Percentiles rank a stretch among this genome's conserved stretches.
Evolutionary conservation across 352 stramenopile species (phyloP).

Genomic region (Globisporangium camurandrum): DNA sequence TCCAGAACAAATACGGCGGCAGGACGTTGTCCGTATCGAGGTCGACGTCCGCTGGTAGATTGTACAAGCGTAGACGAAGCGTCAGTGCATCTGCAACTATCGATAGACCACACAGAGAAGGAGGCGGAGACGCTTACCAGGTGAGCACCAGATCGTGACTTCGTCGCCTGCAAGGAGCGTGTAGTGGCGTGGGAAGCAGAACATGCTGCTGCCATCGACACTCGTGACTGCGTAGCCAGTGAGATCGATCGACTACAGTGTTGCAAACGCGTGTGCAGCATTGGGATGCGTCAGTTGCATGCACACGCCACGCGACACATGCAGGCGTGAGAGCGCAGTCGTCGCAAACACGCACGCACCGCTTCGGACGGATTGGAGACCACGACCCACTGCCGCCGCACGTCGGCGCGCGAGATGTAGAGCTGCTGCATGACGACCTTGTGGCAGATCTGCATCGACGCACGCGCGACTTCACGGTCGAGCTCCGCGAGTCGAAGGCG

Average conservation of each 20-base stretch:
- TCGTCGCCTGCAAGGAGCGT: constrained; percentile 69
- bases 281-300: neutral
- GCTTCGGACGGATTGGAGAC: constrained; percentile 74
- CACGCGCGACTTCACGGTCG: constrained; percentile 61
- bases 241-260: constrained; percentile 44
- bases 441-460: constrained; percentile 79
- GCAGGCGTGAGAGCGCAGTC: neutral
- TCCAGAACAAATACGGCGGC: constrained; percentile 82
- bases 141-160: constrained; percentile 75
- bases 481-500: constrained; percentile 52
- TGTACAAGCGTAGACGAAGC: no score
- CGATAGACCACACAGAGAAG: neutral
- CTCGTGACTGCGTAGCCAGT: constrained; percentile 55
- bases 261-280: neutral
- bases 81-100: no score
- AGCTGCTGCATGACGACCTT: constrained; percentile 82
- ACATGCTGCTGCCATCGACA: constrained; percentile 33
- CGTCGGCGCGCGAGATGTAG: constrained; percentile 73
- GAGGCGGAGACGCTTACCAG: constrained; percentile 16
- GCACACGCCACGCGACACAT: neutral
- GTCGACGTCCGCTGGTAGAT: constrained; percentile 35
- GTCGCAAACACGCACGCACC: constrained; percentile 9
- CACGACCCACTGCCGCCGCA: constrained; percentile 72
- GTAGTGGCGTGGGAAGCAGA: constrained; percentile 61
- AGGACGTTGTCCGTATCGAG: constrained; percentile 71